Percentiles rank a stretch among this genome's conserved stretches.
These are phyloP conservation scores for Pelargonium fulgidum DNA, from an alignment of 441 rosid species.

Conservation along the genomic window DNA sequence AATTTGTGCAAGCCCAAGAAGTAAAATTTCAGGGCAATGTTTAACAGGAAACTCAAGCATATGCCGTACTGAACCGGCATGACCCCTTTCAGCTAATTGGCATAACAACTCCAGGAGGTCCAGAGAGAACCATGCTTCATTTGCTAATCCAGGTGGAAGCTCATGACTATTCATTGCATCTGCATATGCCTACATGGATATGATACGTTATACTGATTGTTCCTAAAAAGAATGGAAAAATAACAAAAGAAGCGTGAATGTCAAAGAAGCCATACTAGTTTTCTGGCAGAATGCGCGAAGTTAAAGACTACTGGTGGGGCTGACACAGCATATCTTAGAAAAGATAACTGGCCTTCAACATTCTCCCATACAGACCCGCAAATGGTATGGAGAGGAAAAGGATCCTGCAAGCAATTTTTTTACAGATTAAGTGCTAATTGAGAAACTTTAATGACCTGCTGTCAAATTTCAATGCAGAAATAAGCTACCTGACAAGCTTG, in stretches of 20 bases:
- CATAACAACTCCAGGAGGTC: conserved; percentile 85
- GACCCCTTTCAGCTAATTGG: conserved; percentile 88
- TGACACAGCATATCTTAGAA: conserved; percentile 70
- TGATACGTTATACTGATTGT: neutral
- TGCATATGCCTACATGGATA: conserved; percentile 48
- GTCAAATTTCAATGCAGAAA: neutral
- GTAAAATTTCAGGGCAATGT: conserved; percentile 82
- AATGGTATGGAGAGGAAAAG: conserved; percentile 79
- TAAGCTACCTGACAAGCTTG: conserved; percentile 68
- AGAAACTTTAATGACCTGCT: neutral
- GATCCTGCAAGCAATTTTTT: conserved; percentile 51
- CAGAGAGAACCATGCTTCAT: conserved; percentile 87
- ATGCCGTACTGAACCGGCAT: conserved; percentile 49
- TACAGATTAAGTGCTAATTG: conserved; percentile 15
- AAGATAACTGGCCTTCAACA: conserved; percentile 77
- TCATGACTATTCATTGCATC: conserved; percentile 63
- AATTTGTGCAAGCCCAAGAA: conserved; percentile 75
- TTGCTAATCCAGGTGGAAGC: conserved; percentile 65
- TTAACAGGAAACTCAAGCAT: conserved; percentile 81
- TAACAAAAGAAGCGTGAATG: conserved; percentile 12
- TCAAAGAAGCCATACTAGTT: conserved; percentile 55
- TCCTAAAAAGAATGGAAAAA: conserved; percentile 17
- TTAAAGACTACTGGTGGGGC: conserved; percentile 85
- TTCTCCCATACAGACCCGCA: conserved; percentile 87
- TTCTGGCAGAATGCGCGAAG: conserved; percentile 74